phyloP scores from a whole-genome alignment of 2,329 filamentous ascomycete genomes.

The Tolypocladium ovalisporum region DNA sequence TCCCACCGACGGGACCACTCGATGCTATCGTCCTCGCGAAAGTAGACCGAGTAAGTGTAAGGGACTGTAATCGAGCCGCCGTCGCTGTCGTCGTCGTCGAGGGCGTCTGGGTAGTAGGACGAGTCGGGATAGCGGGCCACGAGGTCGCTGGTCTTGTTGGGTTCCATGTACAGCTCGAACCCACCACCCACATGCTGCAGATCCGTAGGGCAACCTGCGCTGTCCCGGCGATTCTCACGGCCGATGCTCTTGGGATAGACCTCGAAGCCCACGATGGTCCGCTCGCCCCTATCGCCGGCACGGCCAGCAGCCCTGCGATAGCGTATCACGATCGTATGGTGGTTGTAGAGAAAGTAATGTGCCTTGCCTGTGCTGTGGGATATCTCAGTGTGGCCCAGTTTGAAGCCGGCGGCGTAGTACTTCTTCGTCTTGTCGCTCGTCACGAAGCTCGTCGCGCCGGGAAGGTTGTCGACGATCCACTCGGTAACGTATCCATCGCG shows the following conservation, averaged over 20 bases:
- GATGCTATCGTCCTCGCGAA: slow-evolving; percentile 67
- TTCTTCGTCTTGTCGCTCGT: slow-evolving; percentile 75
- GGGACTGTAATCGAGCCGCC: slow-evolving; percentile 61
- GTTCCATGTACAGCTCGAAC: slow-evolving; percentile 58
- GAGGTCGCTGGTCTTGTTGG: slow-evolving; percentile 44
- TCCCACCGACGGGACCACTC: slow-evolving; percentile 85
- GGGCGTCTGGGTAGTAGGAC: slow-evolving; percentile 38
- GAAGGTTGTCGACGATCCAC: slow-evolving; percentile 89
- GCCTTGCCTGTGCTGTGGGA: slow-evolving; percentile 47
- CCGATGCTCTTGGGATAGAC: slow-evolving; percentile 80
- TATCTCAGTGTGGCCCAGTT: slow-evolving; percentile 67
- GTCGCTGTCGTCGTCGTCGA: slow-evolving; percentile 44
- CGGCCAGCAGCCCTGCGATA: slow-evolving; percentile 61
- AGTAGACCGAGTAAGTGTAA: slow-evolving; percentile 85
- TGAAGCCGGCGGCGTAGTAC: slow-evolving; percentile 86
- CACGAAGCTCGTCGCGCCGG: slow-evolving; percentile 79
- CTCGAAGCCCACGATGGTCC: slow-evolving; percentile 80
- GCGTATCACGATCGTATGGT: slow-evolving; percentile 74
- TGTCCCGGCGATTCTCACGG: slow-evolving; percentile 44
- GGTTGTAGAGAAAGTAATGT: slow-evolving; percentile 73
- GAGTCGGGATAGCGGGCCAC: slow-evolving; percentile 41
- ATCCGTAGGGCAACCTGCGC: slow-evolving; percentile 56
- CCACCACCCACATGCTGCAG: slow-evolving; percentile 51
- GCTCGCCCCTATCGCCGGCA: slow-evolving; percentile 59
- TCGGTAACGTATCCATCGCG: slow-evolving; percentile 75